Conservation (phyloP, 202 grass and related monocot genomes). For the Carex arenaria region DNA sequence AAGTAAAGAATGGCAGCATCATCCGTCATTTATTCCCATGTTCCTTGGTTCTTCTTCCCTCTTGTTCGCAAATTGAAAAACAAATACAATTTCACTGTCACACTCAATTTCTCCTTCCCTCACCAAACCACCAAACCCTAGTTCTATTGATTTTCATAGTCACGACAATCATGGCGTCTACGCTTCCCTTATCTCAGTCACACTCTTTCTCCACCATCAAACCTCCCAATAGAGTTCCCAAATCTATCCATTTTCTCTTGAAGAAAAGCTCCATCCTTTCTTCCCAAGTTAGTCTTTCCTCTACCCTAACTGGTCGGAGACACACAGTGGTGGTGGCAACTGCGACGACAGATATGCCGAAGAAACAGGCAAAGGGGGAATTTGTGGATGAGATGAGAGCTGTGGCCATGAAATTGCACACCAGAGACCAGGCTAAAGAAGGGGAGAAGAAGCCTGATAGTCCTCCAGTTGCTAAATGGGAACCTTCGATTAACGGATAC, state of each 20-base stretch:
- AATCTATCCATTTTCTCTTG: not conserved
- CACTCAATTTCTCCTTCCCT: not conserved
- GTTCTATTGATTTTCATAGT: not conserved
- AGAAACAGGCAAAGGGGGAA: conserved; percentile 14
- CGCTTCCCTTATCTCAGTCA: conserved; percentile 31
- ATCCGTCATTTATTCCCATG: not conserved
- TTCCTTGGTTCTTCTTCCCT: not conserved
- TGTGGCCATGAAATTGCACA: conserved; percentile 46
- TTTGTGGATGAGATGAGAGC: conserved; percentile 55
- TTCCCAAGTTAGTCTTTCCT: not conserved
- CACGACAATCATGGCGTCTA: conserved; percentile 50
- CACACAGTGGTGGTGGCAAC: conserved; percentile 34
- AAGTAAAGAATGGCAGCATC: not conserved
- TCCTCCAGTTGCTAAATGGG: conserved; percentile 34
- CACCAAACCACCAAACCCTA: not conserved
- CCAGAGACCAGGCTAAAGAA: conserved; percentile 35
- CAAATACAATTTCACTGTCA: not conserved
- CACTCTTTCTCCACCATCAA: conserved; percentile 22
- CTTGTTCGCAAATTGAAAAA: not conserved
- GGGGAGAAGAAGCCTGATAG: conserved; percentile 32
- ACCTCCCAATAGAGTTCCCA: not conserved
- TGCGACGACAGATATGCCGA: conserved; percentile 62
- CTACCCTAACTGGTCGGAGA: conserved; percentile 2
- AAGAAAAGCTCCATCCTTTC: not conserved
- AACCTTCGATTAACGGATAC: conserved; percentile 36